phyloP scores from a whole-genome alignment of 805 yeast genomes.

The Millerozyma miso region DNA sequence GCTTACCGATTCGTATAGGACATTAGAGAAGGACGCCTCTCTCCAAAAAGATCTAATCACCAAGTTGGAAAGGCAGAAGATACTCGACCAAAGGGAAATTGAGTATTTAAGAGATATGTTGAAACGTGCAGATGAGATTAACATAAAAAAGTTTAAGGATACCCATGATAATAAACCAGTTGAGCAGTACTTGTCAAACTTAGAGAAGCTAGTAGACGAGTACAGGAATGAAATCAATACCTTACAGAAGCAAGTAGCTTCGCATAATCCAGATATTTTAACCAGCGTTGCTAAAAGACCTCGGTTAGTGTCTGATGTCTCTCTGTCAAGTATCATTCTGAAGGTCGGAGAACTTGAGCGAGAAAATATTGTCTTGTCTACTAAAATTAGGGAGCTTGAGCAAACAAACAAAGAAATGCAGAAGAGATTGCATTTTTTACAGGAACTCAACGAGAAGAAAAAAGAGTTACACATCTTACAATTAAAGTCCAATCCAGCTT shows the following conservation, averaged over 20 bases:
- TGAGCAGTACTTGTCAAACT: slow-evolving; percentile 33
- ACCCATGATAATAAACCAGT: slow-evolving; percentile 26
- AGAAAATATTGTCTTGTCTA: slow-evolving; percentile 36
- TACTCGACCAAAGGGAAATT: slow-evolving; percentile 54
- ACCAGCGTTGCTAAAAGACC: slow-evolving; percentile 22
- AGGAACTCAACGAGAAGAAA: slow-evolving; percentile 15
- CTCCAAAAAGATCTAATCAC: slow-evolving; percentile 17
- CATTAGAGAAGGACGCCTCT: slow-evolving; percentile 9
- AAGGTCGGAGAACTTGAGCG: slow-evolving; percentile 27
- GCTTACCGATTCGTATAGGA: slow-evolving; percentile 7
- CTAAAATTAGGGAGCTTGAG: slow-evolving; percentile 33
- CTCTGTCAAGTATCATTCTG: slow-evolving; percentile 5
- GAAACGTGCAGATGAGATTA: slow-evolving; percentile 40
- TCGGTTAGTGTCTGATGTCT: slow-evolving; percentile 16
- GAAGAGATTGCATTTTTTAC: slow-evolving; percentile 27
- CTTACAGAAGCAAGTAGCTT: slow-evolving; percentile 36
- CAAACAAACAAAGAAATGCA: slow-evolving; percentile 32
- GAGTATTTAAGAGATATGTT: slow-evolving; percentile 54
- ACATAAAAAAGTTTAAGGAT: slow-evolving; percentile 16
- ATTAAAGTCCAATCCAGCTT: slow-evolving; percentile 61
- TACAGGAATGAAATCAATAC: slow-evolving; percentile 50
- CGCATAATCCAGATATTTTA: slow-evolving; percentile 12
- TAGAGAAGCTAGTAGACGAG: slow-evolving; percentile 49
- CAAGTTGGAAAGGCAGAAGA: slow-evolving; percentile 48
- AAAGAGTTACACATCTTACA: slow-evolving; percentile 49